A percentile compares a stretch with the other conserved stretches of the same genome.
Conservation (phyloP, 305 asterid species). For the Ilex paraguariensis region DNA sequence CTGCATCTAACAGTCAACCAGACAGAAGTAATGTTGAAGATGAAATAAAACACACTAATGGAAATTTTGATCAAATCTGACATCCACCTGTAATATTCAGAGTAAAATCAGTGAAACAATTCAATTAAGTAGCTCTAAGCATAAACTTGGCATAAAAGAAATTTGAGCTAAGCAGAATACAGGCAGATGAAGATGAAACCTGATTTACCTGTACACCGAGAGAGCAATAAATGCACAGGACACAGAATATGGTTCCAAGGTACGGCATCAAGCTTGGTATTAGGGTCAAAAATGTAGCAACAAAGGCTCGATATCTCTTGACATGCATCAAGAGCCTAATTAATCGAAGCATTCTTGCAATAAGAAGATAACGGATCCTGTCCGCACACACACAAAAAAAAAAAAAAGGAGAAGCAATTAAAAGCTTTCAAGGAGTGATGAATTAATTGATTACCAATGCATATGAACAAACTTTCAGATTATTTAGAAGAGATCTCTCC, state of each 20-base stretch:
- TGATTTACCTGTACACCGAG: slow-evolving; percentile 78
- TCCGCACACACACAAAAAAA: not conserved
- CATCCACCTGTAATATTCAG: too few relatives aligned
- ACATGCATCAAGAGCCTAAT: slow-evolving; percentile 93
- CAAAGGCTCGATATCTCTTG: slow-evolving; percentile 82
- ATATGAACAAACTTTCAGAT: too few relatives aligned
- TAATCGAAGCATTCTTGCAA: slow-evolving; percentile 91
- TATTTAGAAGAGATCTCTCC: too few relatives aligned
- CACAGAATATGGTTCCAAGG: slow-evolving; percentile 86
- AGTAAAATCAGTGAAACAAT: too few relatives aligned
- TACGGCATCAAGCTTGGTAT: slow-evolving; percentile 97
- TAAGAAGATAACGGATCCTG: slow-evolving; percentile 99
- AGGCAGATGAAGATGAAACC: not conserved
- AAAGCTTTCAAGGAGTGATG: not conserved
- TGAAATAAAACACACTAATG: too few relatives aligned
- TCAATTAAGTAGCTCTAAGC: too few relatives aligned
- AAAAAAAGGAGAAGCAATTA: not conserved
- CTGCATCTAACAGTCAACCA: too few relatives aligned
- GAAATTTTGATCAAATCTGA: too few relatives aligned
- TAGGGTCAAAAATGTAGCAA: slow-evolving; percentile 89
- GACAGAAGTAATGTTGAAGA: too few relatives aligned
- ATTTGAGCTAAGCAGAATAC: slow-evolving; percentile 6
- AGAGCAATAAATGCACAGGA: slow-evolving; percentile 90
- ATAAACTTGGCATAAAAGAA: not conserved
- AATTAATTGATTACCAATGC: too few relatives aligned